Base-by-base conservation (phyloP, 2,329 filamentous ascomycete species). In the Botrytis byssoidea region DNA sequence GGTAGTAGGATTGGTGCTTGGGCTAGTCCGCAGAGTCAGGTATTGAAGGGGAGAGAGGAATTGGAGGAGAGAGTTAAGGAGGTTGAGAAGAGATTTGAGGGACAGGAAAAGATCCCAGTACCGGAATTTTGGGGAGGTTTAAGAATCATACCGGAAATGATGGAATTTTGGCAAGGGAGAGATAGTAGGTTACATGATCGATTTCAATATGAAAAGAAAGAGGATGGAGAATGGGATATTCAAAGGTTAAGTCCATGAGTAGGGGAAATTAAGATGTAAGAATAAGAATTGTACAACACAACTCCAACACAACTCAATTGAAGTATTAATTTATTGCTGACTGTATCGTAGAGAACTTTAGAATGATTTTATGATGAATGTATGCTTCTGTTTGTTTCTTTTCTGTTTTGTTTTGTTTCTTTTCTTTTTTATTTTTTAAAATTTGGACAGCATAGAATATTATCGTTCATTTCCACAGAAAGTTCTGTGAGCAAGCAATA, bases 151-250 rank as follows among this genome's bases (percentile, higher is more conserved):
- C 95, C 96, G 0, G 92, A 94, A 80, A 89, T 90, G 78, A 88
- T 99, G 67, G 96, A 99, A 87, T 99, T 99, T 82, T 99, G 96
- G 90, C 95, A 98, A 86, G 96, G 96, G 4, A 88, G 96, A 79
- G 88, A 93, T 81, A 97, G 92, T 83, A 88, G 96, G 74, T 84
- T 99, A 82, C 96, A 99, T 84, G 96, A 99, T 86, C 91, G 96
- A 37, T 98, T 99, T 82, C 88, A 91, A 75, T 98, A 98, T 83
- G 89, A 90, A 73, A 90, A 88, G 81, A 86, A 88, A 68, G 85
- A 84, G 70, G 82, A 78, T 18, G 84, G 83, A 5, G 84, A 83
- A 78, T 95, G 92, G 92, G 88, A 83, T 79, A 83, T 96, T 78
- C 87, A 93, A 78, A 89, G 93, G 79, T 82, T 95, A 81, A 95